Percentiles rank a stretch among this genome's conserved stretches.
Conservation (phyloP, 257 asterid species). For the Solanum ahanhuiri region DNA sequence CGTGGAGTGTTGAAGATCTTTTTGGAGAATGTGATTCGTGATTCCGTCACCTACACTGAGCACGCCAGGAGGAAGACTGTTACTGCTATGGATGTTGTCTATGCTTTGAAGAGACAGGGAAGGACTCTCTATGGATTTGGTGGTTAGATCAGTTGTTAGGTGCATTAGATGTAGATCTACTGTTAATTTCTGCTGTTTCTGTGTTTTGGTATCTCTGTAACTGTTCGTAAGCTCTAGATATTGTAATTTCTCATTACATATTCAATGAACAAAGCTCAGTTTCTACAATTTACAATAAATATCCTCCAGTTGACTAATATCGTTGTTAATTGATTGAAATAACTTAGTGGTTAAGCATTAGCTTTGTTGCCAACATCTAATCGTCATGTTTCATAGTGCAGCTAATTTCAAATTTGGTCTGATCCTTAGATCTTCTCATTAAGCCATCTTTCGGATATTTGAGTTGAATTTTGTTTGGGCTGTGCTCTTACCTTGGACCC, state of each 20-base stretch:
- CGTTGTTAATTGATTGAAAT: not conserved
- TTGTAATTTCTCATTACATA: not conserved
- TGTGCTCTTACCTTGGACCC: too few relatives aligned
- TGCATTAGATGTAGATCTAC: not conserved
- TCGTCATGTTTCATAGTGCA: too few relatives aligned
- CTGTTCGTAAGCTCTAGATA: not conserved
- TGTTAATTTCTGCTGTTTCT: not conserved
- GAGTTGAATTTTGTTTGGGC: too few relatives aligned
- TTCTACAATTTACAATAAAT: not conserved
- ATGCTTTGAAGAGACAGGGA: slow-evolving; percentile 31
- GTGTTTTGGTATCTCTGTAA: not conserved
- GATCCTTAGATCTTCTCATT: too few relatives aligned
- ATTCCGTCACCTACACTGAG: slow-evolving; percentile 30
- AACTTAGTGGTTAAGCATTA: too few relatives aligned
- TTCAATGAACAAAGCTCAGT: not conserved
- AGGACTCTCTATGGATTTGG: slow-evolving; percentile 32
- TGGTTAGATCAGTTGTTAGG: not conserved
- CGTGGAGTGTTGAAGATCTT: slow-evolving; percentile 33
- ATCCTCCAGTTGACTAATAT: not conserved
- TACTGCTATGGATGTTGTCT: slow-evolving; percentile 24
- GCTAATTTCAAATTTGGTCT: too few relatives aligned
- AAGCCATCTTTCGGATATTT: too few relatives aligned
- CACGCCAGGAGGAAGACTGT: slow-evolving; percentile 26
- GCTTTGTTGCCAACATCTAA: too few relatives aligned
- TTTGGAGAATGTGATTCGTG: slow-evolving; percentile 31